A percentile compares a stretch with the other conserved stretches of the same genome.
phyloP scores from a whole-genome alignment of 495 filamentous ascomycete species.

The Symbiotaphrina buchneri region DNA sequence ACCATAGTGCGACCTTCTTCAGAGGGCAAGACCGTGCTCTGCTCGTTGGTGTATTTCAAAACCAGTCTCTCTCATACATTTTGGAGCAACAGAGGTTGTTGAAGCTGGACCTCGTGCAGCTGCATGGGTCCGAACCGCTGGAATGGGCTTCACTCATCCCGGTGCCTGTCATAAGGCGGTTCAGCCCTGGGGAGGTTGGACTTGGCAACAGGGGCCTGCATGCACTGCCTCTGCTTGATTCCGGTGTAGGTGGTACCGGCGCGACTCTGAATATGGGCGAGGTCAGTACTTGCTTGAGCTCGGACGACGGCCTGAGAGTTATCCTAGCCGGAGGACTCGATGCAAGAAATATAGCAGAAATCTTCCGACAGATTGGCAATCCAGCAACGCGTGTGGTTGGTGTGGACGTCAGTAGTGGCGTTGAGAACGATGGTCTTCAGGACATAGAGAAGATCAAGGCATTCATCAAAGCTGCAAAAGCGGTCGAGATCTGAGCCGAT shows the following conservation, averaged over 20 bases:
- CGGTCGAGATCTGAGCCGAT: conserved; percentile 3
- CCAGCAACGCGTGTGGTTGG: conserved; percentile 39
- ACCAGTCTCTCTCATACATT: conserved; percentile 68
- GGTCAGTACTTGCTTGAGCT: conserved; percentile 35
- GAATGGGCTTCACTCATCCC: conserved; percentile 80
- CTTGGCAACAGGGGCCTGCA: conserved; percentile 63
- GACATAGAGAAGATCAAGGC: conserved; percentile 58
- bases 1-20: conserved; percentile 28
- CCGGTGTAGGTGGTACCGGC: conserved; percentile 64
- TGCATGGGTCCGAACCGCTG: conserved; percentile 77
- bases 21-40: conserved; percentile 38
- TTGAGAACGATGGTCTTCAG: conserved; percentile 68
- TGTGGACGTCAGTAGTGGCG: conserved; percentile 85
- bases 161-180: conserved; percentile 72
- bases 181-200: conserved; percentile 45
- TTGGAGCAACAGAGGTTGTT: conserved; percentile 51
- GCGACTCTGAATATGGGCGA: conserved; percentile 41
- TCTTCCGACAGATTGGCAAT: conserved; percentile 31
- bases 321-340: conserved; percentile 69
- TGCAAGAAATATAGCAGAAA: conserved; percentile 45
- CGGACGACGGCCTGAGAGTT: conserved; percentile 40
- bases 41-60: conserved; percentile 83
- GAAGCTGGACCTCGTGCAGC: conserved; percentile 72
- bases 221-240: conserved; percentile 61
- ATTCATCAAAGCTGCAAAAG: conserved; percentile 59